Evolutionary conservation across 768 basidiomycete genomes (phyloP).

Genomic region (Porphyrellus cyaneotinctus): DNA sequence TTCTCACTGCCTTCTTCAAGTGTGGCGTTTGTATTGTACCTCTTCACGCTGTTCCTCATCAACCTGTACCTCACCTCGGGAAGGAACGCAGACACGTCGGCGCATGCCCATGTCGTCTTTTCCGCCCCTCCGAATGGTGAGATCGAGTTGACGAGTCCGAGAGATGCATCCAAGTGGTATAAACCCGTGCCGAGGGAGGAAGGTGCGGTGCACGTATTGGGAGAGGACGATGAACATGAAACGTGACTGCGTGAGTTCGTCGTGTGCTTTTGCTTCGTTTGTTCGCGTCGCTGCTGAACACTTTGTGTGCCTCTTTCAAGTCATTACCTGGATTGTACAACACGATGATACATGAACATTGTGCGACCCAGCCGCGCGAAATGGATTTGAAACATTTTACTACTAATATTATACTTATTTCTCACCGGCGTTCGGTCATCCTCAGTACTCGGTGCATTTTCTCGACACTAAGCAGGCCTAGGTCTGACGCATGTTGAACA

Average conservation of each 20-base stretch:
- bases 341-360: too few relatives aligned
- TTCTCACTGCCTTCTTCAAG: slow-evolving; percentile 14
- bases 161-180: slow-evolving; percentile 55
- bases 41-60: slow-evolving; percentile 65
- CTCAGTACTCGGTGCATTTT: too few relatives aligned
- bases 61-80: slow-evolving; percentile 64
- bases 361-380: too few relatives aligned
- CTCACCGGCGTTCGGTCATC: too few relatives aligned
- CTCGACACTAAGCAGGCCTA: too few relatives aligned
- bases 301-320: too few relatives aligned
- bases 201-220: slow-evolving; percentile 41
- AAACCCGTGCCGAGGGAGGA: slow-evolving; percentile 50
- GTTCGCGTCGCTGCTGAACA: too few relatives aligned
- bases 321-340: too few relatives aligned
- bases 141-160: slow-evolving; percentile 41
- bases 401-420: too few relatives aligned
- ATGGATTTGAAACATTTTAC: too few relatives aligned
- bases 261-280: background rate
- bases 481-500: too few relatives aligned
- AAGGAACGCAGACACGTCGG: slow-evolving; percentile 42
- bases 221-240: slow-evolving; percentile 44
- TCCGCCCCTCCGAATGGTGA: slow-evolving; percentile 25
- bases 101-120: slow-evolving; percentile 15
- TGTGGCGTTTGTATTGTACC: slow-evolving; percentile 73
- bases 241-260: background rate